Base-by-base conservation (phyloP, 768 basidiomycete genomes). In the Rickenella mellea region DNA sequence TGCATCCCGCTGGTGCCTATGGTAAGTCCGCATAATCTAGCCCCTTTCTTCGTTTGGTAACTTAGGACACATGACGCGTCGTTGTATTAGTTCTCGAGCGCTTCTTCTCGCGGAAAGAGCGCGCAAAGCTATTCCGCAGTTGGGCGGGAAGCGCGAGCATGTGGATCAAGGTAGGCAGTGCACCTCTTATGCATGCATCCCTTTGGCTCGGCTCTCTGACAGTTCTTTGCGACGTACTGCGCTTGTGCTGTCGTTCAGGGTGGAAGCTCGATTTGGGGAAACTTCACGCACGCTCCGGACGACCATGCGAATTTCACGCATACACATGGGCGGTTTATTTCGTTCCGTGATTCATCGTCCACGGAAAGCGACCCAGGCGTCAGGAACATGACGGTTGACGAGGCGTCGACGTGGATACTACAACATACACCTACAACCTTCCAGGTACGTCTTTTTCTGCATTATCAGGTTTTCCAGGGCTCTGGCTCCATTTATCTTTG, bases 121-220 rank as follows among this genome's bases (percentile, higher is more conserved):
- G 94, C 1, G 87, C 86, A 45, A 79, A 76, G 39, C 69, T 99
- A 9, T 97, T 99, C 68, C 73, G 90, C 22, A 86, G 83, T 55
- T 99, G 94, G 94, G 89, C 89, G 6, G 93, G 93, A 25, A 84
- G 88, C 49, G 90, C 85, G 19, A 86, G 87, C 50, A 75, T 92
- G 78, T 93, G 91, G 91, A 74, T 93, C 46, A 94, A 93, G 74
- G 87, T 78, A 55, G n/a, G 55, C 41, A 28, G 19, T 35, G 22
- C n/a, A n/a, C n/a, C n/a, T n/a, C n/a, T n/a, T n/a, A n/a, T n/a
- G n/a, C n/a, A n/a, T n/a, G n/a, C n/a, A n/a, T n/a, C n/a, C n/a
- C n/a, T n/a, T n/a, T n/a, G n/a, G n/a, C n/a, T n/a, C n/a, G n/a
- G n/a, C n/a, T n/a, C n/a, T n/a, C n/a, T n/a, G n/a, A n/a, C n/a